A percentile compares a stretch with the other conserved stretches of the same genome.
phyloP scores from a whole-genome alignment of 139 green algal species.

The Coelastrella sp. region DNA sequence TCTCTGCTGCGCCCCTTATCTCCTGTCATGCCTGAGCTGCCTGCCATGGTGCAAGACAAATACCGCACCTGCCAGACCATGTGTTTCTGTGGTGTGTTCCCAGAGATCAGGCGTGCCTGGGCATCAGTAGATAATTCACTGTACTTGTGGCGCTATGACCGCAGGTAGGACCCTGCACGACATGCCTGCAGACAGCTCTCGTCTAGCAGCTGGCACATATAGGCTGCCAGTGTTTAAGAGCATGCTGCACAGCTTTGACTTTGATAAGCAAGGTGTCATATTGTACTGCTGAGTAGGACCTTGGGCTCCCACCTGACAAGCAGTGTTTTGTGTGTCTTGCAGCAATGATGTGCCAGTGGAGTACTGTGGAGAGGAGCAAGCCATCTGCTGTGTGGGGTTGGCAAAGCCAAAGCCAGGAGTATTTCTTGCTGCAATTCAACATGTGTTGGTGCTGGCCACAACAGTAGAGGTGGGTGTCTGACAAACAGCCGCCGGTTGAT shows the following conservation, averaged over 20 bases:
- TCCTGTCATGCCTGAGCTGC: constrained; percentile 74
- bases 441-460: constrained; percentile 94
- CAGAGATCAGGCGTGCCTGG: constrained; percentile 87
- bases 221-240: background rate
- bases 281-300: background rate
- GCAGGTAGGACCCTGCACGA: constrained; percentile 53
- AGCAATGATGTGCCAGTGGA: constrained; percentile 87
- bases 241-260: too few relatives aligned
- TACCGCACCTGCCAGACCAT: constrained; percentile 84
- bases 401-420: constrained; percentile 78
- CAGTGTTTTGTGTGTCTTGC: constrained; percentile 39
- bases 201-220: background rate
- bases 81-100: constrained; percentile 93
- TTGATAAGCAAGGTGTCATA: background rate
- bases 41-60: constrained; percentile 84
- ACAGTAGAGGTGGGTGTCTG: constrained; percentile 79
- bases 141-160: constrained; percentile 93
- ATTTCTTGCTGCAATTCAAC: constrained; percentile 89
- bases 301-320: background rate
- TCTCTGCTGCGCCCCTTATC: constrained; percentile 72
- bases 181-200: background rate
- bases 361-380: constrained; percentile 92
- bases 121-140: constrained; percentile 92
- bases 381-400: constrained; percentile 91
- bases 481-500: background rate